A percentile compares a stretch with the other conserved stretches of the same genome.
Evolutionary conservation across 2,329 filamentous ascomycete species (phyloP).

Genomic region (Penicillium sumatraense): DNA sequence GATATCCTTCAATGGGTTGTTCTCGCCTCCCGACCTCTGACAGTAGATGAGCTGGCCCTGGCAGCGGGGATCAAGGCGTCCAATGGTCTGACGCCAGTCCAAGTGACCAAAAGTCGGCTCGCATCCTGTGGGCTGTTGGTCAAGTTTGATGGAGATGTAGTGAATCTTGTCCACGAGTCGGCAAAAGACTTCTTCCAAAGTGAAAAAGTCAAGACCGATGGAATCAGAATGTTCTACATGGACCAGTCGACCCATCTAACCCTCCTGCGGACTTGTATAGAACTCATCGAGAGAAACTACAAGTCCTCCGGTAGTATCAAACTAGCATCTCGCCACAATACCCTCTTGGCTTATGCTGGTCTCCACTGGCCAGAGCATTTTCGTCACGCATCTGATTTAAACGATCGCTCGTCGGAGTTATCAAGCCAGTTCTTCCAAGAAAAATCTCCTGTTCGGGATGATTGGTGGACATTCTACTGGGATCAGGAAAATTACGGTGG

Average conservation of each 20-base stretch:
- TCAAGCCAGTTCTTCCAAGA: conserved; percentile 28
- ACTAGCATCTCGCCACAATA: conserved; percentile 1
- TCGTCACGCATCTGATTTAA: conserved; percentile 19
- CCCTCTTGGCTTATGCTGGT: conserved; percentile 28
- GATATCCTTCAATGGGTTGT: conserved; percentile 30
- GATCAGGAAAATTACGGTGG: conserved; percentile 29
- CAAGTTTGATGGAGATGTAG: conserved; percentile 20
- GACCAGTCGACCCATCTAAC: conserved; percentile 20
- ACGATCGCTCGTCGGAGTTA: conserved; percentile 15
- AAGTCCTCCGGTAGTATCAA: conserved; percentile 8
- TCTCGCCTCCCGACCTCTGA: conserved; percentile 29
- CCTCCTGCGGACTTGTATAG: conserved; percentile 29
- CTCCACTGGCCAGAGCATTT: conserved; percentile 30
- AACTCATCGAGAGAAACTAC: conserved; percentile 22
- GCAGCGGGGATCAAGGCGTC: conserved; percentile 11
- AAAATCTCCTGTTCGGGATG: conserved; percentile 24
- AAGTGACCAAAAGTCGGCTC: conserved; percentile 19
- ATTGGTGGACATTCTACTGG: conserved; percentile 32
- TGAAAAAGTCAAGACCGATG: conserved; percentile 27
- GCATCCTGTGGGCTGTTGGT: conserved; percentile 14
- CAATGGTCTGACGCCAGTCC: conserved; percentile 1
- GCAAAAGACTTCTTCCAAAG: conserved; percentile 30
- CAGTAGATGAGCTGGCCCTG: conserved; percentile 26
- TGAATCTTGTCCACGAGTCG: conserved; percentile 30
- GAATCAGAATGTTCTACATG: conserved; percentile 31